Evolutionary conservation across 2,329 filamentous ascomycete species (phyloP).

Genomic region (Sporothrix euskadiensis): DNA sequence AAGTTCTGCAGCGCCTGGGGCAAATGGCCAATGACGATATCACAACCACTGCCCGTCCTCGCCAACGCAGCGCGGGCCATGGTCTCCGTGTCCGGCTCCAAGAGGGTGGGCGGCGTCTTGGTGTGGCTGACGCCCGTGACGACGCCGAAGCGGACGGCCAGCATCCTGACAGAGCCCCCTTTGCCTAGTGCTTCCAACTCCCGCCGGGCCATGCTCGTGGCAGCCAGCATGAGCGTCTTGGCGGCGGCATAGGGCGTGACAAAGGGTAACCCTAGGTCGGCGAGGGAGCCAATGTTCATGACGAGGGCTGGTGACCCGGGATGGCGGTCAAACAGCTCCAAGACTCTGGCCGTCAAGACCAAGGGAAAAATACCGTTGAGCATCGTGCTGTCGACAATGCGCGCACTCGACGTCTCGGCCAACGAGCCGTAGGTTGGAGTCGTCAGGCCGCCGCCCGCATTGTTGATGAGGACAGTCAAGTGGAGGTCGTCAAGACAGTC

Average conservation of each 20-base stretch:
- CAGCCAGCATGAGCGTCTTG: slow-evolving; percentile 33
- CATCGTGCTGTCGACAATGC: slow-evolving; percentile 47
- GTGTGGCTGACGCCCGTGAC: slow-evolving; percentile 33
- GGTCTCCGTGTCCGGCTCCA: slow-evolving; percentile 31
- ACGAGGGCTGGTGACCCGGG: slow-evolving; percentile 45
- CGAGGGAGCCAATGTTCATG: slow-evolving; percentile 52
- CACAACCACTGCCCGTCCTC: slow-evolving; percentile 34
- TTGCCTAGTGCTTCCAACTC: slow-evolving; percentile 31
- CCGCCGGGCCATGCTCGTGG: slow-evolving; percentile 28
- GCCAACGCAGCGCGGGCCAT: slow-evolving; percentile 34
- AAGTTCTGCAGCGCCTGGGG: slow-evolving; percentile 30
- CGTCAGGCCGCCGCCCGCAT: slow-evolving; percentile 49
- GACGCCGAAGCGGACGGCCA: slow-evolving; percentile 32
- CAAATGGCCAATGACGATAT: slow-evolving; percentile 32
- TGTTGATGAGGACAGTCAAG: slow-evolving; percentile 59
- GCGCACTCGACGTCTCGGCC: slow-evolving; percentile 39
- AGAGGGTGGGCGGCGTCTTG: slow-evolving; percentile 25
- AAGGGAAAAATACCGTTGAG: slow-evolving; percentile 53
- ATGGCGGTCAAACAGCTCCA: slow-evolving; percentile 44
- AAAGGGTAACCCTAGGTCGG: slow-evolving; percentile 50
- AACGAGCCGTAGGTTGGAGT: slow-evolving; percentile 42
- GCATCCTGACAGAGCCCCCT: slow-evolving; percentile 32
- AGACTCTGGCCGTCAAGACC: slow-evolving; percentile 49
- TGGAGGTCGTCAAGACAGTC: slow-evolving; percentile 40
- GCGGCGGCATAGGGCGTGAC: slow-evolving; percentile 42